A percentile compares a stretch with the other conserved stretches of the same genome.
Evolutionary conservation across 192 early-diverging fungal genomes (phyloP).

Genomic region (Coemansia sp.): DNA sequence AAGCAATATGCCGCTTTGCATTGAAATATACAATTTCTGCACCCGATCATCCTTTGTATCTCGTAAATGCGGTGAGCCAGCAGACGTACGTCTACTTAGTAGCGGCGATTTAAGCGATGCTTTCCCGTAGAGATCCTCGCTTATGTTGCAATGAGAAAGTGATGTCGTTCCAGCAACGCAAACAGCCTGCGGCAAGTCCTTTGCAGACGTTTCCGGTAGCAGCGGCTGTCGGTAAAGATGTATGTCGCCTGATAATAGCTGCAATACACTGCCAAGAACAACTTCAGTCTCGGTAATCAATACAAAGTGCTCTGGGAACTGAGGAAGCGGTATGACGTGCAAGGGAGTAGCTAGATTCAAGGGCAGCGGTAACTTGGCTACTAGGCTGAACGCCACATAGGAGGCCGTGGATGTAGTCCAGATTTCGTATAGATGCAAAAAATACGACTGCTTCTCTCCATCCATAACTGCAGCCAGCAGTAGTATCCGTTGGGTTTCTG

Average conservation of each 20-base stretch:
- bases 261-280: constrained; percentile 26
- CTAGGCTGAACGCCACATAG: not conserved
- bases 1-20: constrained; percentile 26
- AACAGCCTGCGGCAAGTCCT: constrained; percentile 14
- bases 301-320: constrained; percentile 31
- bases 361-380: constrained; percentile 40
- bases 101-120: constrained; percentile 1
- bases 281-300: constrained; percentile 25
- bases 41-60: constrained; percentile 5
- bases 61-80: not conserved
- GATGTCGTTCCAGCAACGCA: constrained; percentile 21
- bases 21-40: constrained; percentile 26
- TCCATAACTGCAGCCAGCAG: constrained; percentile 34
- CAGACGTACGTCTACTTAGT: not conserved
- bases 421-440: constrained; percentile 34
- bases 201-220: not conserved
- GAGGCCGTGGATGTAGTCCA: constrained; percentile 7
- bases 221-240: constrained; percentile 22
- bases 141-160: not conserved
- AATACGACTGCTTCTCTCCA: constrained; percentile 7
- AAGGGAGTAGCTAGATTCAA: constrained; percentile 22
- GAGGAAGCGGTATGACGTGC: constrained; percentile 29
- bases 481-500: constrained; percentile 27
- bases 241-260: constrained; percentile 46
- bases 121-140: not conserved